phyloP scores from a whole-genome alignment of 75 land plant genomes.

The Sequoia sempervirens region DNA sequence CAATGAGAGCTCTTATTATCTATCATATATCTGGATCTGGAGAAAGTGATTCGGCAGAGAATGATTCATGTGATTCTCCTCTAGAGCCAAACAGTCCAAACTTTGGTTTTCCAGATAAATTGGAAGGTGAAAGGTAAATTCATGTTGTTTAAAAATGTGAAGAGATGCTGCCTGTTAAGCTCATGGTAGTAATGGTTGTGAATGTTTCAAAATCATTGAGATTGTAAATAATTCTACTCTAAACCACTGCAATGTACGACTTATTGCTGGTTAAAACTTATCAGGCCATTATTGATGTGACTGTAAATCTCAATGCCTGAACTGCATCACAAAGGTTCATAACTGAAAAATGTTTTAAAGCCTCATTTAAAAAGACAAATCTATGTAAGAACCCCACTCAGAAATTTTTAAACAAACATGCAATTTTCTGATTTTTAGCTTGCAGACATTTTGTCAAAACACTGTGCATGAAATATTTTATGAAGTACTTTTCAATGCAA shows the following conservation, averaged over 20 bases:
- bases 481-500: too few relatives aligned
- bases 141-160: background rate
- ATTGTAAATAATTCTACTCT: too few relatives aligned
- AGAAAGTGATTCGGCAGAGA: slow-evolving; percentile 88
- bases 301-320: background rate
- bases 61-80: too few relatives aligned
- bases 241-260: background rate
- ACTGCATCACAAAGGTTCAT: background rate
- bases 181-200: background rate
- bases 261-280: background rate
- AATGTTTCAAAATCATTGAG: too few relatives aligned
- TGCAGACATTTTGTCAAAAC: too few relatives aligned
- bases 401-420: too few relatives aligned
- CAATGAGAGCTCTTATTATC: slow-evolving; percentile 68
- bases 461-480: too few relatives aligned
- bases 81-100: slow-evolving; percentile 78
- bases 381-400: too few relatives aligned
- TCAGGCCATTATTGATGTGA: background rate
- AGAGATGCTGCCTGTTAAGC: background rate
- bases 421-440: too few relatives aligned
- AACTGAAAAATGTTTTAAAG: background rate
- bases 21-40: slow-evolving; percentile 71
- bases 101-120: slow-evolving; percentile 47
- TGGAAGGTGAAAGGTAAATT: slow-evolving; percentile 47
- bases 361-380: too few relatives aligned